phyloP scores from a whole-genome alignment of 1,284 basidiomycete genomes.

The Filobasidium uniguttulatum region DNA sequence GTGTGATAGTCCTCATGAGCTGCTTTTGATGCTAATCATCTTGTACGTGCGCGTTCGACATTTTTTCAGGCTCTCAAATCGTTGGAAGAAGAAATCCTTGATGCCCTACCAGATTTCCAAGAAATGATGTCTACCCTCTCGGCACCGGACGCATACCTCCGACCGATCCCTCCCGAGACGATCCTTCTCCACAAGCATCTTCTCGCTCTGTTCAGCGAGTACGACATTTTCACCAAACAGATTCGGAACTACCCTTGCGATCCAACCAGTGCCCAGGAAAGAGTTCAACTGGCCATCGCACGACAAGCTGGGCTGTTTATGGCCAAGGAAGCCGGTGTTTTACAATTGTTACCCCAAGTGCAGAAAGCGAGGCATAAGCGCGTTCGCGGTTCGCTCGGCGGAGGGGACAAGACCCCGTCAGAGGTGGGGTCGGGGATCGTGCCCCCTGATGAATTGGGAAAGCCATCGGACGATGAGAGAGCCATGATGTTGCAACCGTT shows the following conservation, averaged over 20 bases:
- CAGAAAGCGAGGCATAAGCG: constrained; percentile 35
- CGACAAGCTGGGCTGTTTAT: constrained; percentile 66
- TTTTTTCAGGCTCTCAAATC: constrained; percentile 48
- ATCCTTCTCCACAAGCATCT: constrained; percentile 61
- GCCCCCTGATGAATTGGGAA: neutral
- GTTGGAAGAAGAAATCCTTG: constrained; percentile 64
- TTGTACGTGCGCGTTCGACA: neutral
- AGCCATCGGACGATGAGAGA: constrained; percentile 48
- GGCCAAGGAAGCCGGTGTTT: constrained; percentile 73
- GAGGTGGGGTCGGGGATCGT: neutral
- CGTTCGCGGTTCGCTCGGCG: constrained; percentile 3
- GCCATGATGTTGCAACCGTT: constrained; percentile 65
- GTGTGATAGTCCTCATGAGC: neutral
- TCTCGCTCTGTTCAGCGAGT: constrained; percentile 67
- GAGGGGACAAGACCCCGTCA: constrained; percentile 11
- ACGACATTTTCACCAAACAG: constrained; percentile 75
- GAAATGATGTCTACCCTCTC: constrained; percentile 41
- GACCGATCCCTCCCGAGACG: constrained; percentile 41
- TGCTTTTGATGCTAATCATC: neutral
- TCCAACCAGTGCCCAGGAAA: constrained; percentile 59
- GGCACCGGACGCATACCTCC: neutral
- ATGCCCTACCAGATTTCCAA: constrained; percentile 54
- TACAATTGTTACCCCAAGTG: constrained; percentile 54
- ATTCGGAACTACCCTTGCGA: constrained; percentile 57
- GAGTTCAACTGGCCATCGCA: constrained; percentile 67